Percentiles rank a stretch among this genome's conserved stretches.
Conservation (phyloP, 1,139 yeast genomes). For the Lodderomyces elongisporus region DNA sequence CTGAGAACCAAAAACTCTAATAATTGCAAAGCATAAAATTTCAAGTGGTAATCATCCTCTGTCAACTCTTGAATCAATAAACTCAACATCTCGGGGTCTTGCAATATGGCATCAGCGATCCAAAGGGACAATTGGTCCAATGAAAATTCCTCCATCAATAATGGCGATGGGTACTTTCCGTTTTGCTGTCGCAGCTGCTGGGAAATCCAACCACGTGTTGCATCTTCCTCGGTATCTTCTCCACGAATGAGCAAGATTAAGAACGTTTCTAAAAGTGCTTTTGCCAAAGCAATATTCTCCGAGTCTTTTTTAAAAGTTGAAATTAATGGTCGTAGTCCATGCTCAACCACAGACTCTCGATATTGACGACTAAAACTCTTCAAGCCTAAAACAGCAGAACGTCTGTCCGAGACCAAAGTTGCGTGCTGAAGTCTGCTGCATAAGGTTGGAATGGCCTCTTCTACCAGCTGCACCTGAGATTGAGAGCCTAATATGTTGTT, state of each 20-base stretch:
- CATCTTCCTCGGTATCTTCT: conserved; percentile 52
- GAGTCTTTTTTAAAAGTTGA: conserved; percentile 61
- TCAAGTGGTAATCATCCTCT: conserved; percentile 64
- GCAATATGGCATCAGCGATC: conserved; percentile 93
- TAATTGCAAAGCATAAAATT: conserved; percentile 76
- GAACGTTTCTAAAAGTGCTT: conserved; percentile 81
- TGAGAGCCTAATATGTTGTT: conserved; percentile 32
- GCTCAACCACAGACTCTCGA: conserved; percentile 85
- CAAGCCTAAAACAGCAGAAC: conserved; percentile 87
- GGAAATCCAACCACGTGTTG: conserved; percentile 65
- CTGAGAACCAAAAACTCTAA: conserved; percentile 79
- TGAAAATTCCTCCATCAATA: conserved; percentile 52
- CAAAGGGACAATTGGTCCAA: conserved; percentile 87
- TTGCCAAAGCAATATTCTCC: conserved; percentile 67
- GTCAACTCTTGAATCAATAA: conserved; percentile 52
- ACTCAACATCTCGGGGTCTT: conserved; percentile 54
- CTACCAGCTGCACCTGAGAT: conserved; percentile 56
- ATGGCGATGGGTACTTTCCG: conserved; percentile 80
- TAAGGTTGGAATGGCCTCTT: conserved; percentile 82
- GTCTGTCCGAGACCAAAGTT: conserved; percentile 73
- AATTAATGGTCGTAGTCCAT: conserved; percentile 75
- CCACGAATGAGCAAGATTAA: conserved; percentile 73
- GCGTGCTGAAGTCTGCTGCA: conserved; percentile 87
- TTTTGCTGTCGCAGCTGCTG: conserved; percentile 73
- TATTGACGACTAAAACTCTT: conserved; percentile 88